These are phyloP conservation scores for Amaranthus cruentus DNA, from an alignment of 148 eudicot genomes.

Conservation along the genomic window DNA sequence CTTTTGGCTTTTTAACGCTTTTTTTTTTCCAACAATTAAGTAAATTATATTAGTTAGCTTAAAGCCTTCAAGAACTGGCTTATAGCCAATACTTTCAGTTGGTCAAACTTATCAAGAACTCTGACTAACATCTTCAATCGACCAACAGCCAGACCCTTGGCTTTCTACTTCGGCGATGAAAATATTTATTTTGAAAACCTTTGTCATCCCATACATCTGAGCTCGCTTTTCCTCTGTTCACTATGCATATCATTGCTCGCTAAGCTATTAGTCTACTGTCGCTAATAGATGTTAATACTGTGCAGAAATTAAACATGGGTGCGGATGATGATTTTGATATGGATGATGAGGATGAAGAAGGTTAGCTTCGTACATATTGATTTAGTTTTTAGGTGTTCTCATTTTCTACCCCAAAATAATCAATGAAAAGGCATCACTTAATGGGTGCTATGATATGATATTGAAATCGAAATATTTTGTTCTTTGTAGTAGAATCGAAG, in stretches of 20 bases:
- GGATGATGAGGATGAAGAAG: conserved; percentile 30
- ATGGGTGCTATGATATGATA: neutral
- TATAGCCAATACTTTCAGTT: no score
- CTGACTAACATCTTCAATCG: neutral
- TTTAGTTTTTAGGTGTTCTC: neutral
- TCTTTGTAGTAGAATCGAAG: conserved; percentile 15
- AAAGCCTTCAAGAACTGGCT: no score
- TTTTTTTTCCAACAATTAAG: no score
- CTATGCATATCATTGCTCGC: neutral
- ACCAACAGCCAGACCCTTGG: neutral
- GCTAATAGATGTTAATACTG: neutral
- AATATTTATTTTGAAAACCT: neutral
- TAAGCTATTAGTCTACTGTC: neutral
- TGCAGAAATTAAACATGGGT: conserved; percentile 64
- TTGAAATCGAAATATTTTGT: neutral
- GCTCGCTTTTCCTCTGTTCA: no score
- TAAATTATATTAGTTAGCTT: no score
- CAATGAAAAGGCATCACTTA: neutral
- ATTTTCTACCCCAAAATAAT: neutral
- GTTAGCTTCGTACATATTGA: conserved; percentile 18
- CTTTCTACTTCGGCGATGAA: neutral
- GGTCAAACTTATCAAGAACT: neutral
- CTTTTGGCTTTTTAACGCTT: no score
- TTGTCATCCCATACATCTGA: neutral
- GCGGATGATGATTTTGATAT: conserved; percentile 49